phyloP scores from a whole-genome alignment of 2,329 filamentous ascomycete species.

The Curvularia verruculosa region DNA sequence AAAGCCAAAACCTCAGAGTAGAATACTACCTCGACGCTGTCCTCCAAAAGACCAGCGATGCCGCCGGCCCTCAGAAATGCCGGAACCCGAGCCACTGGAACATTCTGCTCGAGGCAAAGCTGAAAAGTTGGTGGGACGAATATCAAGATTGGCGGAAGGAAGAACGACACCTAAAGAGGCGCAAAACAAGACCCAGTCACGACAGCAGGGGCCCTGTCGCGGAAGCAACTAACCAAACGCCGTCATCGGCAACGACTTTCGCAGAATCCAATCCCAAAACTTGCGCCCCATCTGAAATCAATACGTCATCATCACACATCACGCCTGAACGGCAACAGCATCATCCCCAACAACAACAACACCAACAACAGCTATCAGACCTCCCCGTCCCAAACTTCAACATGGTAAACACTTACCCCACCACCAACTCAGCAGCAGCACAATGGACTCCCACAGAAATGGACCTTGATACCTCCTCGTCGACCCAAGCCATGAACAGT shows the following conservation, averaged over 20 bases:
- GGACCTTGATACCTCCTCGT: constrained; percentile 5
- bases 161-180: constrained; percentile 33
- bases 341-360: background rate
- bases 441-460: constrained; percentile 14
- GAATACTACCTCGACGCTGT: constrained; percentile 39
- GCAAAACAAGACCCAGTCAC: constrained; percentile 13
- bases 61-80: constrained; percentile 41
- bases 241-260: constrained; percentile 1
- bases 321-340: background rate
- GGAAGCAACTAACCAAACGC: constrained; percentile 10
- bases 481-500: constrained; percentile 6
- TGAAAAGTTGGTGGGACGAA: constrained; percentile 43
- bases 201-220: background rate
- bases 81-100: constrained; percentile 42
- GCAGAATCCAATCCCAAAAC: constrained; percentile 4
- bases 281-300: background rate
- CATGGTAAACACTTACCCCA: constrained; percentile 18
- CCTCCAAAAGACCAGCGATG: constrained; percentile 28
- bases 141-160: constrained; percentile 38
- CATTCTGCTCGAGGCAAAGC: constrained; percentile 37
- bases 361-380: constrained; percentile 1
- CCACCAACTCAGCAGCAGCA: background rate
- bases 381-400: constrained; percentile 15
- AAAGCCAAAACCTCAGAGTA: constrained; percentile 40
- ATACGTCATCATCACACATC: background rate